These are phyloP conservation scores for Raphidocelis subcapitata DNA, from an alignment of 139 green algal genomes.

Conservation along the genomic window DNA sequence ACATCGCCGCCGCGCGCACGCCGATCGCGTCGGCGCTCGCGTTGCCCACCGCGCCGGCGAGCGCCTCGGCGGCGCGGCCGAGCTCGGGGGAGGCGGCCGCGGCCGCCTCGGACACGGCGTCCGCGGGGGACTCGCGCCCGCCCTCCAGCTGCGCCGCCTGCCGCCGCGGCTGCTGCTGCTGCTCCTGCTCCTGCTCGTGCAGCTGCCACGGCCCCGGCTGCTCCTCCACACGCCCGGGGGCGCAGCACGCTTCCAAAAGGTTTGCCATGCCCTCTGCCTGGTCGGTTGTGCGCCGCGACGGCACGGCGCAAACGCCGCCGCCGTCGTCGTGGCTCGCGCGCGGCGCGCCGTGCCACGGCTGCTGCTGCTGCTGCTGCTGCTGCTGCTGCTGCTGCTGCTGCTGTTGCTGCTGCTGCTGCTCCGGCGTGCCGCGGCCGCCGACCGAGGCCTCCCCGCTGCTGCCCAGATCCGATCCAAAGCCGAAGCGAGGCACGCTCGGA, in stretches of 20 bases:
- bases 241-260: too few relatives aligned
- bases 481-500: too few relatives aligned
- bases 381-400: slow-evolving; percentile 7
- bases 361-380: slow-evolving; percentile 1
- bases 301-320: too few relatives aligned
- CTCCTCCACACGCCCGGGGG: too few relatives aligned
- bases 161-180: slow-evolving; percentile 2
- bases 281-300: too few relatives aligned
- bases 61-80: neutral
- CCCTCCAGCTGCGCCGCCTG: neutral
- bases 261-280: too few relatives aligned
- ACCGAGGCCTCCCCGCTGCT: too few relatives aligned
- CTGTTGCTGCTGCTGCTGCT: neutral
- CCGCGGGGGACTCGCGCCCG: too few relatives aligned
- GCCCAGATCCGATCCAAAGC: too few relatives aligned
- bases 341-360: too few relatives aligned
- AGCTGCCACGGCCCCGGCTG: neutral
- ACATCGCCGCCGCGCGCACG: slow-evolving; percentile 23
- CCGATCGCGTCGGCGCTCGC: neutral
- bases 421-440: too few relatives aligned
- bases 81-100: neutral
- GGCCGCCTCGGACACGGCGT: neutral
- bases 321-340: too few relatives aligned
- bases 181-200: neutral
- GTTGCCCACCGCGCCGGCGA: neutral